A percentile compares a stretch with the other conserved stretches of the same genome.
Conservation (phyloP, 23 red algal species). For the Gracilaria domingensis region DNA sequence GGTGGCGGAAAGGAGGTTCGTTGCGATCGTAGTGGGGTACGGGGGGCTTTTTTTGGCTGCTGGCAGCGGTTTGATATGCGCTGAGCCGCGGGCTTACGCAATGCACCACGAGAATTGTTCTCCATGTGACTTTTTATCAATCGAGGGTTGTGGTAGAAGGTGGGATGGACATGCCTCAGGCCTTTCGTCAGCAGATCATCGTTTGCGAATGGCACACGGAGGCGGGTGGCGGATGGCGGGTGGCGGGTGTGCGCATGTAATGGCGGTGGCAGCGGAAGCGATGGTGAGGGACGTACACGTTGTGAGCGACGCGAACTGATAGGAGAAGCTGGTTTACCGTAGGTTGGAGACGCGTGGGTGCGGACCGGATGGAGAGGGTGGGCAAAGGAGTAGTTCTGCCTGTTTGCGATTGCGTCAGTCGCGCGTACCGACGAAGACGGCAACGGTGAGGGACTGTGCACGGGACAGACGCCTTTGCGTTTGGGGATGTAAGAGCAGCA, state of each 20-base stretch:
- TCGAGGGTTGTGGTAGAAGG: neutral
- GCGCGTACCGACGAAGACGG: neutral
- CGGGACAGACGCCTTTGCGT: too few species aligned
- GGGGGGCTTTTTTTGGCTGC: neutral
- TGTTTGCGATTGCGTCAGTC: neutral
- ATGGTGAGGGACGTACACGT: neutral
- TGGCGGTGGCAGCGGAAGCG: neutral
- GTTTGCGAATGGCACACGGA: neutral
- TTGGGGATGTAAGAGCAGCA: too few species aligned
- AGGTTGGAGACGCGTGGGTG: neutral
- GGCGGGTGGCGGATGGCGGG: too few species aligned
- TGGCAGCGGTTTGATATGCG: neutral
- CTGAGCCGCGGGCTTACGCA: conserved; percentile 2
- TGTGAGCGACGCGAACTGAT: neutral
- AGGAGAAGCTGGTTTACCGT: neutral
- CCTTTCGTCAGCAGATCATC: neutral
- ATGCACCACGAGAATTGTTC: neutral
- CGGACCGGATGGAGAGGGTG: neutral
- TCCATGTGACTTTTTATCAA: neutral
- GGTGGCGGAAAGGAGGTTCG: neutral
- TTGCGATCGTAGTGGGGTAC: neutral
- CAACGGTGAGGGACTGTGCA: too few species aligned
- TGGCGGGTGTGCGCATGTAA: neutral
- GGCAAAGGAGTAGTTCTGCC: neutral
- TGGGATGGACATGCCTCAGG: neutral